Conservation (phyloP, 805 yeast genomes). For the Spathaspora sp. region DNA sequence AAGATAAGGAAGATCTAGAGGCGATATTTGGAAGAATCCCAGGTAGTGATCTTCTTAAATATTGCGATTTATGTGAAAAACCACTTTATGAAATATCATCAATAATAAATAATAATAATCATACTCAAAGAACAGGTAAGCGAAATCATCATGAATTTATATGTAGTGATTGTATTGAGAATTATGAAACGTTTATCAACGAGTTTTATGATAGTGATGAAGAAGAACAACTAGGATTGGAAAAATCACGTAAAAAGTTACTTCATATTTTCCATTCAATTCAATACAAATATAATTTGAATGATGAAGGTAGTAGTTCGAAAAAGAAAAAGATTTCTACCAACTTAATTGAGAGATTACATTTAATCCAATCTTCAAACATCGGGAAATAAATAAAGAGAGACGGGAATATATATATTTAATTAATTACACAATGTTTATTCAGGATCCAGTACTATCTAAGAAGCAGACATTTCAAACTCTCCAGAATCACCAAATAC, state of each 20-base stretch:
- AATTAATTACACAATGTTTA: background rate
- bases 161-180: slow-evolving; percentile 57
- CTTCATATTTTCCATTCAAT: slow-evolving; percentile 17
- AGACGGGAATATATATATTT: background rate
- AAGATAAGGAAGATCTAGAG: slow-evolving; percentile 23
- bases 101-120: slow-evolving; percentile 9
- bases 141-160: slow-evolving; percentile 49
- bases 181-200: slow-evolving; percentile 49
- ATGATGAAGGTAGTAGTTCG: background rate
- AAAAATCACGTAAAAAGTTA: slow-evolving; percentile 8
- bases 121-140: background rate
- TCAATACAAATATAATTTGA: slow-evolving; percentile 16
- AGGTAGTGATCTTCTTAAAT: slow-evolving; percentile 35
- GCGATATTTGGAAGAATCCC: slow-evolving; percentile 37
- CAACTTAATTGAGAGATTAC: background rate
- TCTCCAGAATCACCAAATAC: background rate
- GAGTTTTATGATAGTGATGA: slow-evolving; percentile 22
- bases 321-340: background rate
- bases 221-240: background rate
- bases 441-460: background rate
- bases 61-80: slow-evolving; percentile 68
- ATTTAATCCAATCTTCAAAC: background rate
- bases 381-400: background rate
- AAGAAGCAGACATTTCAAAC: background rate
- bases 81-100: slow-evolving; percentile 63